Base-by-base conservation (phyloP, 192 early-diverging fungal genomes). In the Gryganskiella cystojenkinii region DNA sequence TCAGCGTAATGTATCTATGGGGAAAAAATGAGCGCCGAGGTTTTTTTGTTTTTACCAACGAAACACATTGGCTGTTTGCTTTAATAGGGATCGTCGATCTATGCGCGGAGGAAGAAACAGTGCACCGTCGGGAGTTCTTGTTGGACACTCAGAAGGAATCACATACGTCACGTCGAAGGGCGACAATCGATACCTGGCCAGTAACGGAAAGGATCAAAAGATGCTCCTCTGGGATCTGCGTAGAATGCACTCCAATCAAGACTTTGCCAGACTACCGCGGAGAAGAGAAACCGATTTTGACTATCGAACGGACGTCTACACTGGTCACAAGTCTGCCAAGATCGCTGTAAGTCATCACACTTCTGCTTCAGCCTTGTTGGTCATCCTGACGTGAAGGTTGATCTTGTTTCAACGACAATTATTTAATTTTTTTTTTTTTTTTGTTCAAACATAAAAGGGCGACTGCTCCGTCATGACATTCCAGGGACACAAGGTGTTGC, bases 121-220 rank as follows among this genome's bases (percentile, higher is more conserved):
- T 45, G 64, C 53, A 22, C 82, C 90, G 10, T 80, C 85, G 8
- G 92, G 92, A 13, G 79, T 91, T 13, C 73, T 93, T 14, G 71
- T 87, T 4, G 92, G 92, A 2, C 92, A 93, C 71, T 83, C 89
- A 1, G 90, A 93, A 73, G 92, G 92, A 1, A 84, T 93, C 51
- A 93, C 90, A 0, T 89, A 86, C 70, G 80, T 93, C 2, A 81
- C 87, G 0, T 82, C 89, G 4, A 87, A 88, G 34, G 87, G 86
- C 28, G 92, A 93, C 57, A 89, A 88, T 8, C 86, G 90, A 24
- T 87, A 89, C 71, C 73, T 82, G 10, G 64, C 90, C 1, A 89
- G 86, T 27, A 93, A 91, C 59, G 85, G 82, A n/a, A 93, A 93
- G 72, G 91, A 93, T 65, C 91, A 93, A 67, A 78, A 62, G 17